Conservation (phyloP, 2,329 filamentous ascomycete species). For the Xylaria sp. region DNA sequence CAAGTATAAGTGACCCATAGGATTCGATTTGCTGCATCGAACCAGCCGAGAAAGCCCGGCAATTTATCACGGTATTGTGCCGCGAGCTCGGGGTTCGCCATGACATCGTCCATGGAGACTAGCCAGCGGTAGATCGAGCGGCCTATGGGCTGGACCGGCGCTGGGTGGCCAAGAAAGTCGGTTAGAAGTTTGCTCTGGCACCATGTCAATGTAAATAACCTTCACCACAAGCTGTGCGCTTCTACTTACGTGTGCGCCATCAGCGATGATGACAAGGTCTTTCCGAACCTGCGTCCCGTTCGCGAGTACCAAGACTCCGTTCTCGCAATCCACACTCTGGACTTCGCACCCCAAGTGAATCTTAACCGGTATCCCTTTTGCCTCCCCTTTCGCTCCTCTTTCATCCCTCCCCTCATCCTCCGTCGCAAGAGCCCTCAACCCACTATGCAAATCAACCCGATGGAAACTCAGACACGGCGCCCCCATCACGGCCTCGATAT, state of each 20-base stretch:
- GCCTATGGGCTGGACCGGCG: constrained; percentile 21
- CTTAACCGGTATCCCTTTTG: constrained; percentile 21
- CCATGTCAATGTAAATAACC: not conserved
- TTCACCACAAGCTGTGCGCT: no score
- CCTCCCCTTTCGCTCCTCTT: not conserved
- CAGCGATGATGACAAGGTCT: constrained; percentile 52
- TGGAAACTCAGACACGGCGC: constrained; percentile 46
- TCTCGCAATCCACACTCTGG: constrained; percentile 54
- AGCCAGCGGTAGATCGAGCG: constrained; percentile 33
- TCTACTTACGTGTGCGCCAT: constrained; percentile 48
- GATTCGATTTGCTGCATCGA: constrained; percentile 12
- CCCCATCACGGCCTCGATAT: constrained; percentile 31
- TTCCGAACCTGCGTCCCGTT: constrained; percentile 38
- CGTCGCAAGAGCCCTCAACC: constrained; percentile 44
- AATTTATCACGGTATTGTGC: constrained; percentile 13
- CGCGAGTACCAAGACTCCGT: constrained; percentile 65
- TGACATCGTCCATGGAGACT: constrained; percentile 24
- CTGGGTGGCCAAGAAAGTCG: constrained; percentile 22
- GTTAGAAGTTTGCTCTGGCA: constrained; percentile 25
- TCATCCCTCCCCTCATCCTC: constrained; percentile 34
- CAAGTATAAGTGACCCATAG: constrained; percentile 29
- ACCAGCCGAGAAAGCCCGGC: constrained; percentile 27
- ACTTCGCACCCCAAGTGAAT: constrained; percentile 24
- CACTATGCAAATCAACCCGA: constrained; percentile 49
- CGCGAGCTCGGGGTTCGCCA: constrained; percentile 16